Conservation (phyloP, 805 yeast genomes). For the Tetrapisispora iriomotensis region DNA sequence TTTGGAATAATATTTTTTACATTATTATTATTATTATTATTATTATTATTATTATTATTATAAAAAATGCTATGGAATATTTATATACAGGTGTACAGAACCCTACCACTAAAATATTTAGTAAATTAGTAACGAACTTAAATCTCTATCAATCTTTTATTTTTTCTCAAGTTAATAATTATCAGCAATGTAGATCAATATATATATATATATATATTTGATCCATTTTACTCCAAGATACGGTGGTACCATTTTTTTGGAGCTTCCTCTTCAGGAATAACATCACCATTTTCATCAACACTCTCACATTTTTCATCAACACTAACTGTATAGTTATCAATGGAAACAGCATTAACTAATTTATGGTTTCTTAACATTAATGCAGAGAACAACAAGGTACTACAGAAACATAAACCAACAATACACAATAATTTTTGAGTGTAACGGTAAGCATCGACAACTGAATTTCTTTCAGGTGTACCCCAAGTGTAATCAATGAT, state of each 20-base stretch:
- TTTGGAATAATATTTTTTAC: background rate
- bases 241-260: conserved; percentile 2
- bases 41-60: background rate
- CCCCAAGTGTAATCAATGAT: conserved; percentile 45
- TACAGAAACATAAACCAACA: conserved; percentile 45
- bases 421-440: conserved; percentile 47
- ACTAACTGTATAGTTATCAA: no score
- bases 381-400: conserved; percentile 40
- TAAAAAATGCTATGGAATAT: background rate
- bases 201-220: no score
- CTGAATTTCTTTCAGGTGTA: conserved; percentile 43
- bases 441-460: conserved; percentile 45
- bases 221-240: background rate
- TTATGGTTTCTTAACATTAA: conserved; percentile 46
- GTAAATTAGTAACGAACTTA: background rate
- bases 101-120: no score
- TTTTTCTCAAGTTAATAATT: no score
- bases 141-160: background rate
- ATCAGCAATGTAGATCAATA: no score
- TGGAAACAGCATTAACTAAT: conserved; percentile 22
- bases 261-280: background rate
- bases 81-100: no score
- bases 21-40: background rate
- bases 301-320: background rate
- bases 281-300: background rate